These are phyloP conservation scores for Dioscorea alata DNA, from an alignment of 106 monocot genomes.

Conservation along the genomic window DNA sequence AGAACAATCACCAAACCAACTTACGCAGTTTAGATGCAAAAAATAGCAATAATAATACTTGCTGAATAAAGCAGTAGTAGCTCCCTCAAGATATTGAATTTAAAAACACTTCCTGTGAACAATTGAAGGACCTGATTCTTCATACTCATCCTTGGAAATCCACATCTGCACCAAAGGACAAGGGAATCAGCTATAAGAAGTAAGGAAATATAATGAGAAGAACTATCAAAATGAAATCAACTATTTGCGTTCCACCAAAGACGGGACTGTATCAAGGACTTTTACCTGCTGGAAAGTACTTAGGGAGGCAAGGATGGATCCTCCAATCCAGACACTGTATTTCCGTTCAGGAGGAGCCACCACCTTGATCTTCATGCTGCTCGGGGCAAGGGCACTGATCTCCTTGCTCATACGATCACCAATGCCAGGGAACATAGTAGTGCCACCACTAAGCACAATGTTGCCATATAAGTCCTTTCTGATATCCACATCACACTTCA, in stretches of 20 bases:
- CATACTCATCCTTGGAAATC: not conserved
- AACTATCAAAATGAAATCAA: not conserved
- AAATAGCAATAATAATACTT: too few species aligned
- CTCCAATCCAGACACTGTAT: not conserved
- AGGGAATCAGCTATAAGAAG: not conserved
- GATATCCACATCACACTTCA: conserved; percentile 36
- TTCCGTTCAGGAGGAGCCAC: not conserved
- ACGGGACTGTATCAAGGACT: not conserved
- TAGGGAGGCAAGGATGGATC: not conserved
- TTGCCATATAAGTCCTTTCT: conserved; percentile 24
- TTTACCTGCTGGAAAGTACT: not conserved
- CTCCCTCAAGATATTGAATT: not conserved
- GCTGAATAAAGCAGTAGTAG: too few species aligned
- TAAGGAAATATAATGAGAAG: not conserved
- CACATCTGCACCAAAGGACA: not conserved
- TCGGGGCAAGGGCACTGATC: not conserved
- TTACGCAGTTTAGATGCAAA: too few species aligned
- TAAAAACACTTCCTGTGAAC: not conserved
- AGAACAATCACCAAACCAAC: too few species aligned
- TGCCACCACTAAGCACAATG: not conserved
- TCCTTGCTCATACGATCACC: not conserved
- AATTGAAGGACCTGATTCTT: not conserved
- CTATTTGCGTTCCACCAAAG: not conserved
- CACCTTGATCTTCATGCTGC: not conserved
- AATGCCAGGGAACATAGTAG: not conserved